phyloP scores from a whole-genome alignment of 192 early-diverging fungal genomes.

The Coemansia sp. region DNA sequence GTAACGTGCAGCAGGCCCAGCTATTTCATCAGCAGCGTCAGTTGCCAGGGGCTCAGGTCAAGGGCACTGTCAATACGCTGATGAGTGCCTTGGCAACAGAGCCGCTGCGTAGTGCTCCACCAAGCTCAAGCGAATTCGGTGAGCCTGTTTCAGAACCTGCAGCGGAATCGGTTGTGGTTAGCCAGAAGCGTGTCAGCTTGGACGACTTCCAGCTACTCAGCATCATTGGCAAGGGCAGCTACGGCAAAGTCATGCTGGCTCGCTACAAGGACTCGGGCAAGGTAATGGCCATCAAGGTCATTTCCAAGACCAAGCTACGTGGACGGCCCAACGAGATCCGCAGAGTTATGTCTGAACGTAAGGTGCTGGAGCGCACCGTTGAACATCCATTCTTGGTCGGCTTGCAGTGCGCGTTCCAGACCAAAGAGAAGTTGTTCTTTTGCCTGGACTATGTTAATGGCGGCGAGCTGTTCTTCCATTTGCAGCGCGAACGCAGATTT shows the following conservation, averaged over 20 bases:
- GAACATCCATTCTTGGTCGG: constrained; percentile 67
- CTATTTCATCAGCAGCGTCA: constrained; percentile 33
- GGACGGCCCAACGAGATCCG: constrained; percentile 62
- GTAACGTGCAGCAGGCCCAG: constrained; percentile 30
- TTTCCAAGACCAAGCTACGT: constrained; percentile 66
- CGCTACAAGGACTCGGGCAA: constrained; percentile 69
- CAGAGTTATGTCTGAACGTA: constrained; percentile 65
- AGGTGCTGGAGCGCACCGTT: constrained; percentile 56
- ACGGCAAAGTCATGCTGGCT: constrained; percentile 74
- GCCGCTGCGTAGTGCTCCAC: constrained; percentile 29
- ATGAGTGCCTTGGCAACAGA: constrained; percentile 43
- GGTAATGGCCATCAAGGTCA: constrained; percentile 71
- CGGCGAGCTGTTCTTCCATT: constrained; percentile 72
- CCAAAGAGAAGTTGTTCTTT: constrained; percentile 69
- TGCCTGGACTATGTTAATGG: constrained; percentile 76
- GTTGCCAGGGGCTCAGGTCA: constrained; percentile 13
- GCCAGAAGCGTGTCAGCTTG: constrained; percentile 30
- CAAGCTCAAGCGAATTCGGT: constrained; percentile 13
- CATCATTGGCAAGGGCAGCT: constrained; percentile 73
- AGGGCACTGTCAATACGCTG: constrained; percentile 46
- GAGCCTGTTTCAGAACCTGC: constrained; percentile 5
- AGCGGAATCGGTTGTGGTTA: neutral
- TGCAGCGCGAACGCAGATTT: constrained; percentile 67
- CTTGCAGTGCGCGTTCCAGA: constrained; percentile 73
- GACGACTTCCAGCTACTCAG: constrained; percentile 71